These are phyloP conservation scores for Beauveria caledonica DNA, from an alignment of 2,329 filamentous ascomycete genomes.

Conservation along the genomic window DNA sequence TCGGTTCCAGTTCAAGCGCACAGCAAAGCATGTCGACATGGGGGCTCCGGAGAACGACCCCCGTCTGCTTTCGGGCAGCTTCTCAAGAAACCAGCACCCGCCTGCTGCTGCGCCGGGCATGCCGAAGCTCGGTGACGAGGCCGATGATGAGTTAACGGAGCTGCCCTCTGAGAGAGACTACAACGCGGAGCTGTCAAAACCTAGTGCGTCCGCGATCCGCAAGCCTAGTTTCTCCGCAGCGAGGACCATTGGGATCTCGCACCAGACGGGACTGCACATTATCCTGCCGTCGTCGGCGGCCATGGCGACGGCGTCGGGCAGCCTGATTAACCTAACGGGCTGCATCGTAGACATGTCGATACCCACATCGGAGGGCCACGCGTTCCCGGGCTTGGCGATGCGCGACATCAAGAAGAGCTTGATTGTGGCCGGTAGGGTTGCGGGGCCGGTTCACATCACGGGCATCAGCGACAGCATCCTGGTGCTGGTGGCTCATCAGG, in stretches of 20 bases:
- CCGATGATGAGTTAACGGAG: slow-evolving; percentile 18
- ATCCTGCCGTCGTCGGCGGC: slow-evolving; percentile 65
- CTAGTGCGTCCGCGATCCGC: slow-evolving; percentile 35
- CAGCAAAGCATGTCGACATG: slow-evolving; percentile 32
- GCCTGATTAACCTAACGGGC: slow-evolving; percentile 57
- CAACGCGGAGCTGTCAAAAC: slow-evolving; percentile 45
- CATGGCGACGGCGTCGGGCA: slow-evolving; percentile 64
- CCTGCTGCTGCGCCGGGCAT: slow-evolving; percentile 2
- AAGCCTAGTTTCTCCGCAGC: slow-evolving; percentile 57
- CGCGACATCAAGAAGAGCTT: slow-evolving; percentile 63
- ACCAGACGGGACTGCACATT: slow-evolving; percentile 63
- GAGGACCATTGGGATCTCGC: slow-evolving; percentile 54
- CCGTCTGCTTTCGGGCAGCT: slow-evolving; percentile 30
- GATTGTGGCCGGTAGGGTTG: slow-evolving; percentile 69
- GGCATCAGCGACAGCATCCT: slow-evolving; percentile 63
- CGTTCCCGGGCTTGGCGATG: slow-evolving; percentile 62
- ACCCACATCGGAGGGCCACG: slow-evolving; percentile 45
- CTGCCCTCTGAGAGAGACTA: slow-evolving; percentile 33
- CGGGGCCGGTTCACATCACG: slow-evolving; percentile 78
- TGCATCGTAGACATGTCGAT: slow-evolving; percentile 78
- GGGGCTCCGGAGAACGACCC: slow-evolving; percentile 35
- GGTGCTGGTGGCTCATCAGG: slow-evolving; percentile 75
- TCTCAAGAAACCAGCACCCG: slow-evolving; percentile 20
- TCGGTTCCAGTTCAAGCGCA: slow-evolving; percentile 70
- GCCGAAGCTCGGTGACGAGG: slow-evolving; percentile 7